phyloP scores from a whole-genome alignment of 192 early-diverging fungal genomes.

The Linnemannia exigua region DNA sequence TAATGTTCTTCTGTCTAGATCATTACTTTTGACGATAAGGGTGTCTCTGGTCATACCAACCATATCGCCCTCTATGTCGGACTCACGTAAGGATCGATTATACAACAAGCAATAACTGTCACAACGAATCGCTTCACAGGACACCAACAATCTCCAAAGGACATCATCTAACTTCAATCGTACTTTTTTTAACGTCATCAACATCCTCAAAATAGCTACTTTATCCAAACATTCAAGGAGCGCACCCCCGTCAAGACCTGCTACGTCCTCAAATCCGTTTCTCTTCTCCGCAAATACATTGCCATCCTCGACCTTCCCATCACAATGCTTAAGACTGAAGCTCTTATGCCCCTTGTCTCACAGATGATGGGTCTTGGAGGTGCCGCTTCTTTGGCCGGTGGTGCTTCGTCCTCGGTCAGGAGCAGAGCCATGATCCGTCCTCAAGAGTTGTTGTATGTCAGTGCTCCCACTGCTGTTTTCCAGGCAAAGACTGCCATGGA shows the following conservation, averaged over 20 bases:
- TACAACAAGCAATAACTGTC: too few species aligned
- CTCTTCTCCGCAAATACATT: slow-evolving; percentile 53
- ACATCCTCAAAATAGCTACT: slow-evolving; percentile 22
- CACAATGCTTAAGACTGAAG: slow-evolving; percentile 69
- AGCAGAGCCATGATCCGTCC: slow-evolving; percentile 27
- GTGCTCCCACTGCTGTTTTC: slow-evolving; percentile 68
- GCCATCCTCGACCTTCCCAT: slow-evolving; percentile 47
- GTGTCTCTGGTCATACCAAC: slow-evolving; percentile 93
- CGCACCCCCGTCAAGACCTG: slow-evolving; percentile 64
- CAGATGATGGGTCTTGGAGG: slow-evolving; percentile 72
- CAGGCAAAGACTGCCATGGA: slow-evolving; percentile 80
- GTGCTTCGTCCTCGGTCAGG: slow-evolving; percentile 11
- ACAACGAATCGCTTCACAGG: background rate
- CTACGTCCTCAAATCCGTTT: slow-evolving; percentile 59
- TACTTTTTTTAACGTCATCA: slow-evolving; percentile 11
- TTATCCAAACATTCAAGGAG: slow-evolving; percentile 46
- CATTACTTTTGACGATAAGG: slow-evolving; percentile 91
- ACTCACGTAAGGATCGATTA: slow-evolving; percentile 59
- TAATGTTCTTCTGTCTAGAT: slow-evolving; percentile 60
- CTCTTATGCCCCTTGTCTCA: slow-evolving; percentile 68
- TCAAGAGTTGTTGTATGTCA: slow-evolving; percentile 68
- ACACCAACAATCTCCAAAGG: background rate
- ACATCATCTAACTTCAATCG: background rate
- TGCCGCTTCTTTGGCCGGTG: slow-evolving; percentile 47
- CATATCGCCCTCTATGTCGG: slow-evolving; percentile 88